Evolutionary conservation across 2,329 filamentous ascomycete species (phyloP).

Genomic region (Pseudopithomyces maydicus): DNA sequence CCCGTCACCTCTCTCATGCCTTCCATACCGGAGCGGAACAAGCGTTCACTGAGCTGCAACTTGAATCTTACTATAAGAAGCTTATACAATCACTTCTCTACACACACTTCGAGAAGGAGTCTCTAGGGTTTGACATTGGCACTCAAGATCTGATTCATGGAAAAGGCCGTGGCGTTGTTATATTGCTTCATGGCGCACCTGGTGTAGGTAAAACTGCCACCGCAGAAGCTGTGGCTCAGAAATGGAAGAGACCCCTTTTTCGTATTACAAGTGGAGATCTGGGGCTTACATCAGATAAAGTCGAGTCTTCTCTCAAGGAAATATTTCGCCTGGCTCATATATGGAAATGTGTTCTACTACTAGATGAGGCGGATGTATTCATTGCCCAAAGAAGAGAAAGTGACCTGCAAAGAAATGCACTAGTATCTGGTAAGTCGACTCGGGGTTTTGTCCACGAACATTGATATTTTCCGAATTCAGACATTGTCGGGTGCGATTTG

Average conservation of each 20-base stretch:
- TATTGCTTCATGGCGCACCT: conserved; percentile 55
- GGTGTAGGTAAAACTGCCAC: conserved; percentile 49
- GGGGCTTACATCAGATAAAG: conserved; percentile 51
- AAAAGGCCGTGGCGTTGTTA: conserved; percentile 58
- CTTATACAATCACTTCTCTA: not conserved
- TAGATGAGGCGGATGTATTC: conserved; percentile 69
- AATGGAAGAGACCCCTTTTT: conserved; percentile 77
- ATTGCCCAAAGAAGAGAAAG: conserved; percentile 68
- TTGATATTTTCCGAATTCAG: not conserved
- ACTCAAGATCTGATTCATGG: conserved; percentile 36
- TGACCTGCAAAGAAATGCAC: conserved; percentile 79
- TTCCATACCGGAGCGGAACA: no score
- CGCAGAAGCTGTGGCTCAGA: conserved; percentile 59
- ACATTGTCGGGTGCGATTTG: no score
- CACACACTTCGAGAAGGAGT: not conserved
- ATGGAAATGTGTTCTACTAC: conserved; percentile 62
- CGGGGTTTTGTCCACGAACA: no score
- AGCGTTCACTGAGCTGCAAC: no score
- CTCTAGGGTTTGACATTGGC: not conserved
- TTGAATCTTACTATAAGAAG: no score
- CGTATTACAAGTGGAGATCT: conserved; percentile 82
- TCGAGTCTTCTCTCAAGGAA: conserved; percentile 76
- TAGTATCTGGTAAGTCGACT: conserved; percentile 57
- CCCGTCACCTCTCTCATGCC: no score
- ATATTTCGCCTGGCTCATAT: conserved; percentile 78